phyloP scores from a whole-genome alignment of 2,329 filamentous ascomycete genomes.

The Biscogniauxia mediterranea region DNA sequence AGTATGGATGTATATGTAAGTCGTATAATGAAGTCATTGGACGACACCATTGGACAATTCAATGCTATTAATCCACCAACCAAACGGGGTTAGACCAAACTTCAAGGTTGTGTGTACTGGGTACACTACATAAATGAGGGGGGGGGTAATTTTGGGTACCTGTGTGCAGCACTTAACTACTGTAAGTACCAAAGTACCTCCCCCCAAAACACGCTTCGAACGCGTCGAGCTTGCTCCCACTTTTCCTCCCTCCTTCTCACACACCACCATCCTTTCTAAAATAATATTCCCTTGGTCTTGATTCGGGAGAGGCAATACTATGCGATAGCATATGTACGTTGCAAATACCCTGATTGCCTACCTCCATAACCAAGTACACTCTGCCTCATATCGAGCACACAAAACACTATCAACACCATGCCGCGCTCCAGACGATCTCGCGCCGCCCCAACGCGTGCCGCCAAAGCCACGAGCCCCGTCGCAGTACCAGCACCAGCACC shows the following conservation, averaged over 20 bases:
- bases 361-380: neutral
- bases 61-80: neutral
- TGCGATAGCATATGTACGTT: too few relatives aligned
- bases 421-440: slow-evolving; percentile 29
- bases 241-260: slow-evolving; percentile 9
- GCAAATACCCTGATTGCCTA: too few relatives aligned
- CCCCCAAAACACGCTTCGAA: slow-evolving; percentile 19
- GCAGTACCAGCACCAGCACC: slow-evolving; percentile 7
- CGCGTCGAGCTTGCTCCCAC: slow-evolving; percentile 20
- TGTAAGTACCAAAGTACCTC: neutral
- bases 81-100: too few relatives aligned
- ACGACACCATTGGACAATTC: too few relatives aligned
- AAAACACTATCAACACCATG: slow-evolving; percentile 19
- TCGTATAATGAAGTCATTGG: too few relatives aligned
- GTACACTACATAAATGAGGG: neutral
- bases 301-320: too few relatives aligned
- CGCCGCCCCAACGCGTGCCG: slow-evolving; percentile 1
- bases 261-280: neutral
- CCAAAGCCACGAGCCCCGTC: slow-evolving; percentile 21
- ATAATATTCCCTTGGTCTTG: neutral
- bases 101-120: too few relatives aligned
- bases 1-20: too few relatives aligned
- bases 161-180: too few relatives aligned
- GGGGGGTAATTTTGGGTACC: neutral
- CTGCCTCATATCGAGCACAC: neutral